Evolutionary conservation across 768 basidiomycete species (phyloP), one percentile per base, ranked within the genome.

Genomic region (Lepiota brunneoincarnata): DNA sequence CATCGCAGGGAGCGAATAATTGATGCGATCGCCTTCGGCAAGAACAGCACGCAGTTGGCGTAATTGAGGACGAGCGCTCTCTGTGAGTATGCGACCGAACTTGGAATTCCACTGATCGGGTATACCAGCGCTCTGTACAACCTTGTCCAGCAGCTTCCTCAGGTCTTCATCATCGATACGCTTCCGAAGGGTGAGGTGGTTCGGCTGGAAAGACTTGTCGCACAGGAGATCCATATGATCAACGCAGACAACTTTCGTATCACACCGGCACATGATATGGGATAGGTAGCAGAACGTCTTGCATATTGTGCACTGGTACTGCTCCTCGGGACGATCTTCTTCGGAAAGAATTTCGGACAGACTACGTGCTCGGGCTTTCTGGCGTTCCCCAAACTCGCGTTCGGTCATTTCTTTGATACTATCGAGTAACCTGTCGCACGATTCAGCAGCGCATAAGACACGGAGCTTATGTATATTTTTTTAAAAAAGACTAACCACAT

Each of bases 231-330:
- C 76, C 26, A 79, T 79, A 70, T 98, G 96, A 53, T 95, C 89
- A 45, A 90, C 81, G 67, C 97, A 99, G 11, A 86, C 83, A 31
- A 96, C 84, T 58, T 84, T 81, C 49, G 70, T 81, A 39, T 86
- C 86, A 76, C 93, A 94, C 28, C 74, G 72, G 67, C 93, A 94
- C 54, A 82, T 86, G 65, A 98, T 77, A 64, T 97, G 95, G 1
- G 97, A 94, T 38, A 99, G 83, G 68, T 97, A 98, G 70, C 90
- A 94, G 71, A 96, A 98, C 4, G 78, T 82, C 67, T 97, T 95
- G 87, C 97, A 98, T 59, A 89, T 72, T 46, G 78, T 73, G 78
- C 97, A 99, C 69, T 98, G 97, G 69, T 95, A 96, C 66, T 97
- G 93, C 49, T 98, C 95, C 67, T 98, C 97, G 0, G 87, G 77